Evolutionary conservation across 228 moss, liverwort and hornwort genomes (phyloP), one percentile per base, ranked within the genome.

Genomic region (Sphagnum magellanicum): DNA sequence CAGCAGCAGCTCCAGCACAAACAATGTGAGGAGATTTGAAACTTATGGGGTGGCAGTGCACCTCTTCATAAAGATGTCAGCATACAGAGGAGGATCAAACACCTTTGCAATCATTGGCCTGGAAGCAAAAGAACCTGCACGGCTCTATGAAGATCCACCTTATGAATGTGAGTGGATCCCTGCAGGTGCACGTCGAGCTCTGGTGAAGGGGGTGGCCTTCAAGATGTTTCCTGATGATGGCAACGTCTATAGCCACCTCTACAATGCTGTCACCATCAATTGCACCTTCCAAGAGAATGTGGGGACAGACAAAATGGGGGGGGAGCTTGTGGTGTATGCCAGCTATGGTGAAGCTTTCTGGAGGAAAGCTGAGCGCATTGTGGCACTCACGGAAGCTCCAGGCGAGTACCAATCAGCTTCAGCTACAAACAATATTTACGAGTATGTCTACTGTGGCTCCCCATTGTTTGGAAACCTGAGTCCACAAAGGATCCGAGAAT

Each of bases 391-490:
- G 5, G 88, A 85, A 32, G 59, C 17, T 5, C 65, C 6, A 11
- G 74, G 55, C 60, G 50, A 14, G 7, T 71, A 63, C 72, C 53
- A 69, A 6, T 64, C 67, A 5, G 15, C 49, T 3, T 5, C 58
- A 50, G 12, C 59, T 47, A 46, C 52, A n/a, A 32, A 32, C 32
- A 32, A 32, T 32, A 12, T 55, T 48, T 89, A 88, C 48, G 92
- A 92, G 5, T 90, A 85, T 67, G 55, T 89, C 6, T 95, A 95
- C 63, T 95, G 95, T 53, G 95, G 95, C 6, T 95, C 95, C 0
- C 92, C 95, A 5, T 70, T 92, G 15, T 92, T 84, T 59, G 95
- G 95, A 10, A 71, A 78, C 52, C 60, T 95, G 48, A 90, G 88
- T 59, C 90, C 95, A 0, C 81, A 83, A 13, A 78, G 80, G 50